Evolutionary conservation across 768 basidiomycete genomes (phyloP).

Genomic region (Podaxis carcinomalis): DNA sequence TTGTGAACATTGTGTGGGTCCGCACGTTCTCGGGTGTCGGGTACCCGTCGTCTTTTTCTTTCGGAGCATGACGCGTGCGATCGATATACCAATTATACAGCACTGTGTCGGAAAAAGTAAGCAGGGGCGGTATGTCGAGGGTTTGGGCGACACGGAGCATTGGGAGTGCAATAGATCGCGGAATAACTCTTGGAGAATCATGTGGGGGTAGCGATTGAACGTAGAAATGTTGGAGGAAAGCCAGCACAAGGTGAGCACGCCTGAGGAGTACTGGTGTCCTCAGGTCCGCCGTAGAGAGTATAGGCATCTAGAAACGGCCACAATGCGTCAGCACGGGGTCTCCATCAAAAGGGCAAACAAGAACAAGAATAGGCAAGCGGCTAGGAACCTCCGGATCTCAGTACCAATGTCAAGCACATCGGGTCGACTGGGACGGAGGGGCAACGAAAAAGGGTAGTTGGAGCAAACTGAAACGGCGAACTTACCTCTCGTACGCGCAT

Average conservation of each 20-base stretch:
- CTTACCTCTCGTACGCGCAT: constrained; percentile 43
- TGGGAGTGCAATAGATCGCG: constrained; percentile 70
- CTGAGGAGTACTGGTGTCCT: constrained; percentile 59
- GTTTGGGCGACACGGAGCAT: constrained; percentile 65
- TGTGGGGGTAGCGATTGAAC: constrained; percentile 59
- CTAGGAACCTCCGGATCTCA: neutral
- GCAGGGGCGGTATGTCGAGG: constrained; percentile 81
- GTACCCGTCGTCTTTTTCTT: constrained; percentile 12
- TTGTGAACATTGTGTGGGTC: constrained; percentile 71
- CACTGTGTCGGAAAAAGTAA: constrained; percentile 92
- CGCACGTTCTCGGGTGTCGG: constrained; percentile 61
- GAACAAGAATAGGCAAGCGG: neutral
- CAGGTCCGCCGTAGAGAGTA: constrained; percentile 44
- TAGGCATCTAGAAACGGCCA: constrained; percentile 41
- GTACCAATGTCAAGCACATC: constrained; percentile 2
- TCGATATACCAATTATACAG: constrained; percentile 78
- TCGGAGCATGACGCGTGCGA: constrained; percentile 21
- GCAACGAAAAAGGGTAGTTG: neutral
- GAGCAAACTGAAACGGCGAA: neutral
- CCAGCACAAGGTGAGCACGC: constrained; percentile 72
- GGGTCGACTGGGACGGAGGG: neutral
- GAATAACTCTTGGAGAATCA: constrained; percentile 54
- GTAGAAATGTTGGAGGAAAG: constrained; percentile 78
- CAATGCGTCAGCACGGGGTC: neutral
- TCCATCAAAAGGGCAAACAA: neutral